Evolutionary conservation across 2,329 filamentous ascomycete genomes (phyloP).

Genomic region (Neobulgaria alba): DNA sequence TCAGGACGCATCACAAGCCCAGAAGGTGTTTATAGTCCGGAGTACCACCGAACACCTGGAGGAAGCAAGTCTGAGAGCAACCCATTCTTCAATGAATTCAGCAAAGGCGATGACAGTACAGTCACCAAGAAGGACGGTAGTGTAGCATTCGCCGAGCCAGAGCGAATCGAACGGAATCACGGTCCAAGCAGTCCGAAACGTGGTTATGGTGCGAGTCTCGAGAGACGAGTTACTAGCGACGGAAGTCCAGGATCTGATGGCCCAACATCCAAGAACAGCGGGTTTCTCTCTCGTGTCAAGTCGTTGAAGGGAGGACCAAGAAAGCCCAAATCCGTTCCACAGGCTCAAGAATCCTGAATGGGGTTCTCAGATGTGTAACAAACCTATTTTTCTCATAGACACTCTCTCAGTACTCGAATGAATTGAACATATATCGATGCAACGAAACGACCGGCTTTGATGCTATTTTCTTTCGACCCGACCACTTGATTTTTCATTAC

Average conservation of each 20-base stretch:
- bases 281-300: constrained; percentile 72
- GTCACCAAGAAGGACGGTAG: constrained; percentile 39
- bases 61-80: constrained; percentile 46
- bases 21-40: constrained; percentile 37
- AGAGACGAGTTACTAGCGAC: constrained; percentile 58
- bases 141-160: constrained; percentile 31
- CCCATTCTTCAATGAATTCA: constrained; percentile 79
- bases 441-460: too few relatives aligned
- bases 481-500: too few relatives aligned
- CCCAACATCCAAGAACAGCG: constrained; percentile 34
- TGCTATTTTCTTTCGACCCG: too few relatives aligned
- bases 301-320: constrained; percentile 66
- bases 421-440: too few relatives aligned
- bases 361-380: too few relatives aligned
- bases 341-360: constrained; percentile 8
- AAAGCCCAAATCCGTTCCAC: constrained; percentile 30
- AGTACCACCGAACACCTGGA: constrained; percentile 25
- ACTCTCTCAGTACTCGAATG: too few relatives aligned
- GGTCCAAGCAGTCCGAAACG: constrained; percentile 50
- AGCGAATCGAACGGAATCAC: constrained; percentile 21
- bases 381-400: too few relatives aligned
- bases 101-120: constrained; percentile 45
- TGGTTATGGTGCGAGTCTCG: constrained; percentile 37
- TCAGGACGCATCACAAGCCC: constrained; percentile 50
- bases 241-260: constrained; percentile 27